Evolutionary conservation across 2,329 filamentous ascomycete species (phyloP), one percentile per base, ranked within the genome.

Genomic region (Sporothrix brunneoviolacea): DNA sequence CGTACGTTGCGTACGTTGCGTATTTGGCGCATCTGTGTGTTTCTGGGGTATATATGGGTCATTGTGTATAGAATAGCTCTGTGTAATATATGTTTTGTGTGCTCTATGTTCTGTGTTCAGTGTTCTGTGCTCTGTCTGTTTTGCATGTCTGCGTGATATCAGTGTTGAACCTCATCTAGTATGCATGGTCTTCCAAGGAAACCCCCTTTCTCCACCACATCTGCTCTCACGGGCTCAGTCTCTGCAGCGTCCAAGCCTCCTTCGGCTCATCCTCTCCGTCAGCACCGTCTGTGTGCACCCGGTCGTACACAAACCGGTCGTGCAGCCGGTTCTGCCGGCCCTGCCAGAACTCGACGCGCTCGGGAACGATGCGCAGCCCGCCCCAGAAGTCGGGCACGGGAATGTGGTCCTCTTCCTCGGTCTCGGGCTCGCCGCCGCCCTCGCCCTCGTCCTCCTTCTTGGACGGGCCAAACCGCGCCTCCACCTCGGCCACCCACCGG

Each of bases 361-460:
- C 86, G 0, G 93, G 91, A 56, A 91, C 76, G 54, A 98, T 79
- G 59, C 91, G 82, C 65, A 96, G 65, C 0, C 93, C 93, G 27
- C 93, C 93, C 93, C 93, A 98, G 65, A 95, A 96, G 9, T 87
- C 84, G 4, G 93, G 93, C 44, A 96, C 83, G 1, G 91, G 91
- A 57, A 98, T 95, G 51, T 86, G 70, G 24, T 95, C 62, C 2
- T 82, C 87, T 37, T 83, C 77, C 64, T 13, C 33, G 0, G n/a
- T n/a, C n/a, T n/a, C n/a, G n/a, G n/a, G n/a, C n/a, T 91, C 91
- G 24, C 95, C 62, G 1, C 81, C 87, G 38, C 83, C 77, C 64
- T 18, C 84, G 4, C 93, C 91, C 43, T 95, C 82, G 2, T 90
- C 90, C 58, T 97, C 94, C 51, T 86, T 70, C 24, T 95, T 86